Evolutionary conservation across 331 rosid species (phyloP).

Genomic region (Rhamnella rubrinervis): DNA sequence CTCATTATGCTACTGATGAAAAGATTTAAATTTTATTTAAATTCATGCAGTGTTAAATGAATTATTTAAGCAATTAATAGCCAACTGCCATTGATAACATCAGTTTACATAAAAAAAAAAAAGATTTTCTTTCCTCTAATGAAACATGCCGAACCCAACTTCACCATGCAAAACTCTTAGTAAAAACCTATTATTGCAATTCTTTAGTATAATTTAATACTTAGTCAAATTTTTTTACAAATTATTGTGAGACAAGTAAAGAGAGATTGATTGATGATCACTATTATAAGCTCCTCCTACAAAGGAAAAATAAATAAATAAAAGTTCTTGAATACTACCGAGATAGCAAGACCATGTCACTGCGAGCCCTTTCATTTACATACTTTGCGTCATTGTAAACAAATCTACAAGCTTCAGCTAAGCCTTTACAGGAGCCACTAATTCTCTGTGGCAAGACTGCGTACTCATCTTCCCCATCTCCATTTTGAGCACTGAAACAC

Average conservation of each 20-base stretch:
- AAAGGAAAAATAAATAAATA: constrained; percentile 3
- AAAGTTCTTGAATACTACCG: constrained; percentile 55
- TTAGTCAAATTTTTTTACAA: background rate
- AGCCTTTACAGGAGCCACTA: constrained; percentile 41
- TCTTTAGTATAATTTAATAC: background rate
- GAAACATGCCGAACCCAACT: constrained; percentile 2
- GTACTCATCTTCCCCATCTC: constrained; percentile 46
- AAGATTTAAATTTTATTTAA: constrained; percentile 11
- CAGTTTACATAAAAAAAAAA: too few species aligned
- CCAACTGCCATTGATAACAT: background rate
- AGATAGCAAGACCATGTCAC: constrained; percentile 70
- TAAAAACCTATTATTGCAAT: background rate
- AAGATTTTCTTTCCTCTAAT: too few species aligned
- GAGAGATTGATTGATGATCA: background rate
- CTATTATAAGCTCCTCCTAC: constrained; percentile 13
- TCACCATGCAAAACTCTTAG: background rate
- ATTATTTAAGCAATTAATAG: background rate
- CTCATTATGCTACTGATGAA: constrained; percentile 83
- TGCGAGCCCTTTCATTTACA: constrained; percentile 74
- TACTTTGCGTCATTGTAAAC: constrained; percentile 74
- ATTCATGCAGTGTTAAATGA: background rate
- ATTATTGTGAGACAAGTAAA: background rate
- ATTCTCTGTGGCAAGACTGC: constrained; percentile 20
- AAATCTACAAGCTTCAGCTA: constrained; percentile 77
- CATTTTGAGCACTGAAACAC: constrained; percentile 41